A percentile compares a stretch with the other conserved stretches of the same genome.
Evolutionary conservation across 257 asterid genomes (phyloP).

Genomic region (Capsicum rhomboideum): DNA sequence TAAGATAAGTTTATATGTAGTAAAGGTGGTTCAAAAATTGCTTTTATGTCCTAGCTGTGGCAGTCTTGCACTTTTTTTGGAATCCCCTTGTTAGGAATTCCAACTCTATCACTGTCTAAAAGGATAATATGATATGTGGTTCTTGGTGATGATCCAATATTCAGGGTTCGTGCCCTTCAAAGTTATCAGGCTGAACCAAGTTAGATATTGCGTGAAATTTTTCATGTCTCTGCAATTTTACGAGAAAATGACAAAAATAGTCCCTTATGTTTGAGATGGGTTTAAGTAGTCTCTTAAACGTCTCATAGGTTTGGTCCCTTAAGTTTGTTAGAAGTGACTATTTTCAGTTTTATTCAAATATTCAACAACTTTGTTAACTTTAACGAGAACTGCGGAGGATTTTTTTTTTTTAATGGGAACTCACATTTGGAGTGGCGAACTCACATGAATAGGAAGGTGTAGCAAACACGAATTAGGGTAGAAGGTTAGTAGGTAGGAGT

Average conservation of each 20-base stretch:
- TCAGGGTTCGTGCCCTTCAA: not conserved
- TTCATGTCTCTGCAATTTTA: not conserved
- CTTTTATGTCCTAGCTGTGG: not conserved
- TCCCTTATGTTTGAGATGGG: not conserved
- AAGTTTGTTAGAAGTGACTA: not conserved
- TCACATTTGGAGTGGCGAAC: too few species aligned
- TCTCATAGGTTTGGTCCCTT: not conserved
- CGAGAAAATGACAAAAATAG: not conserved
- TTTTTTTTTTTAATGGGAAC: too few species aligned
- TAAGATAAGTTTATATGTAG: not conserved
- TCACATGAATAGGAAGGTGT: too few species aligned
- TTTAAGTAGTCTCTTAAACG: not conserved
- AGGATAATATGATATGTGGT: not conserved
- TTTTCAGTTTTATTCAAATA: not conserved
- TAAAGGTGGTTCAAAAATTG: not conserved
- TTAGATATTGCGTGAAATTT: not conserved
- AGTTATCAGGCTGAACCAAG: not conserved
- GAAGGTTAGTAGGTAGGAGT: too few species aligned
- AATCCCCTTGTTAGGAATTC: not conserved
- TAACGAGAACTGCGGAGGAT: not conserved
- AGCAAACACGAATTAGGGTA: too few species aligned
- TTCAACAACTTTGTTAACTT: not conserved
- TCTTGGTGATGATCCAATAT: not conserved
- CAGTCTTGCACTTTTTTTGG: not conserved
- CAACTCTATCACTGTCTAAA: not conserved